Evolutionary conservation across 148 eudicot species (phyloP), one percentile per base, ranked within the genome.

Genomic region (Rhododendron ovatum): DNA sequence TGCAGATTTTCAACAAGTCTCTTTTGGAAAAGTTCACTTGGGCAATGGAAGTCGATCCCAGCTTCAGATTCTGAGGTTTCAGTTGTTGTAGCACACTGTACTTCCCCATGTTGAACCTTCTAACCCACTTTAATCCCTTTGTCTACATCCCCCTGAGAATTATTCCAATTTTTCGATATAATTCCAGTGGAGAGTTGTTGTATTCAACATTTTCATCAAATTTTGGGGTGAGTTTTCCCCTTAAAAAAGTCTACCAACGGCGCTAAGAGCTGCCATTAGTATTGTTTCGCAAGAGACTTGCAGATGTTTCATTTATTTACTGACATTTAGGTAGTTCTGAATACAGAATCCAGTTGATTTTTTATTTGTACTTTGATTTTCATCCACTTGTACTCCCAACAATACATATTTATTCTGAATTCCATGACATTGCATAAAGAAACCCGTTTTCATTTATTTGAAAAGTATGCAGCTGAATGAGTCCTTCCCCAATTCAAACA

Each of bases 1-100:
- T 88, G 91, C 96, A 97, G 99, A 89, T 97, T 14, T 97, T 97
- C 88, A 94, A 94, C 93, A 95, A 97, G 92, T 93, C 99, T 82
- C 91, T 97, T 83, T 91, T 95, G 88, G 98, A 93, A 53, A 97
- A 97, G 91, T 97, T 97, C 84, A 86, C 98, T 14, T 97, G 99
- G 99, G 95, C 99, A 24, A 97, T 97, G 99, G 98, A 97, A 37
- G 95, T 91, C 14, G 95, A 93, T 22, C 99, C 99, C 78, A 83
- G 84, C 90, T 97, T 97, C 93, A 94, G 95, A 91, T 97, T 97
- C 92, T 97, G 89, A 92, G 61, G 26, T 22, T 80, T 82, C 83
- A 53, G 78, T 86, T 11, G 26, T 78, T 85, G 33, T 82, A 80
- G 82, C 24, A 84, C 24, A 84, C 59, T 48, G 45, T 55, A 77